These are phyloP conservation scores for Suhomyces wounanorum DNA, from an alignment of 1,139 yeast genomes.

Conservation along the genomic window DNA sequence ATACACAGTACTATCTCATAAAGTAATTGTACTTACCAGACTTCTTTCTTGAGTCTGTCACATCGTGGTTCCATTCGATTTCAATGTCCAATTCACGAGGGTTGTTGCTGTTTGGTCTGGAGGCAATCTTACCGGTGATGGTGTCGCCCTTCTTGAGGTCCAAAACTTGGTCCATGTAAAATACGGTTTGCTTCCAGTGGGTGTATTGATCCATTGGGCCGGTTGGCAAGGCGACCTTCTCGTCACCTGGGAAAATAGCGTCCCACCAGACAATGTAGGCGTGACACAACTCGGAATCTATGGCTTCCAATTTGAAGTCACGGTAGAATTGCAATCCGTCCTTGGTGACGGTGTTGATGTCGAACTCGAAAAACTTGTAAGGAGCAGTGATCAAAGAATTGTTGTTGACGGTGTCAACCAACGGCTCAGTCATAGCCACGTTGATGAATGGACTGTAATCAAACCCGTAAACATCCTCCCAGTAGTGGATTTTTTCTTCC, in stretches of 20 bases:
- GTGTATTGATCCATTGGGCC: conserved; percentile 84
- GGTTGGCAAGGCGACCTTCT: conserved; percentile 67
- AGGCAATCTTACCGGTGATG: conserved; percentile 69
- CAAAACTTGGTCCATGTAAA: conserved; percentile 82
- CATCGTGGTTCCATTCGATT: conserved; percentile 58
- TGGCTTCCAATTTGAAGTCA: conserved; percentile 68
- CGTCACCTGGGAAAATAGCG: conserved; percentile 77
- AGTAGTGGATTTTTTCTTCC: conserved; percentile 87
- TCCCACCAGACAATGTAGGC: conserved; percentile 96
- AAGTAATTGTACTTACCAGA: conserved; percentile 63
- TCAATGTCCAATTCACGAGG: conserved; percentile 86
- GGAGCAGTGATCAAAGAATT: conserved; percentile 74
- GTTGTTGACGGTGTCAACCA: conserved; percentile 90
- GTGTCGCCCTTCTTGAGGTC: conserved; percentile 77
- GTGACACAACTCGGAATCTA: conserved; percentile 79
- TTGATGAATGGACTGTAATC: conserved; percentile 77
- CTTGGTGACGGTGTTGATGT: conserved; percentile 82
- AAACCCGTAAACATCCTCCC: conserved; percentile 98
- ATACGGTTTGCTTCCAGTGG: conserved; percentile 97
- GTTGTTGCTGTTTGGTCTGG: conserved; percentile 74
- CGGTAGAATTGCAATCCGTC: conserved; percentile 78
- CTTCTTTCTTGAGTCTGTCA: conserved; percentile 56
- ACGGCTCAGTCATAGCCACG: conserved; percentile 87
- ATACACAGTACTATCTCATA: conserved; percentile 48
- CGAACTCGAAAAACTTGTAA: conserved; percentile 73